phyloP scores from a whole-genome alignment of 2,329 filamentous ascomycete genomes.

The Scedosporium dehoogii region DNA sequence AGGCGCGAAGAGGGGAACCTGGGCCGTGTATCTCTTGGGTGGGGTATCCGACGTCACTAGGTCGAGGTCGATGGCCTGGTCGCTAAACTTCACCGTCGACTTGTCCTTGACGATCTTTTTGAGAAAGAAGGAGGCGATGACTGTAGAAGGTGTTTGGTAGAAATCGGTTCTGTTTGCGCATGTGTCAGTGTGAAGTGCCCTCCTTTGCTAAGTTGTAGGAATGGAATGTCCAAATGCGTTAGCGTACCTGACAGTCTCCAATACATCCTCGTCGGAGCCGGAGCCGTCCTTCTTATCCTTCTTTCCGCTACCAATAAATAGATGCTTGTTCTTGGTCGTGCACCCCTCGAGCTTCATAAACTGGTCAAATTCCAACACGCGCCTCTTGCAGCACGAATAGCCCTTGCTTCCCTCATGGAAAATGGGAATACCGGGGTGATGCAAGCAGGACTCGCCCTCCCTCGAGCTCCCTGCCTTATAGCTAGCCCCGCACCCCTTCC shows the following conservation, averaged over 20 bases:
- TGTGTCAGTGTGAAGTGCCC: background rate
- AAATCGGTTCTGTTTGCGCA: slow-evolving; percentile 55
- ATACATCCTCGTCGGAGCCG: slow-evolving; percentile 54
- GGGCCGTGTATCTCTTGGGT: slow-evolving; percentile 67
- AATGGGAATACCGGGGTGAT: slow-evolving; percentile 83
- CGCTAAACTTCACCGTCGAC: slow-evolving; percentile 61
- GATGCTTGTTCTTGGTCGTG: slow-evolving; percentile 67
- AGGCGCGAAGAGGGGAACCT: slow-evolving; percentile 63
- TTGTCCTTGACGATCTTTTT: slow-evolving; percentile 89
- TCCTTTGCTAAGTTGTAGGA: no score
- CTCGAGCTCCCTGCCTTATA: slow-evolving; percentile 53
- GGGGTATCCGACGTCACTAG: slow-evolving; percentile 71
- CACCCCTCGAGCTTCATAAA: slow-evolving; percentile 96
- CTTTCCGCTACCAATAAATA: slow-evolving; percentile 72
- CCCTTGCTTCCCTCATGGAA: slow-evolving; percentile 99
- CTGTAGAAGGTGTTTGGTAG: slow-evolving; percentile 78
- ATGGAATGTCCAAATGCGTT: slow-evolving; percentile 2
- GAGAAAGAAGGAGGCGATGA: slow-evolving; percentile 87
- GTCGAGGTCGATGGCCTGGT: slow-evolving; percentile 60
- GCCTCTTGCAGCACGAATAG: slow-evolving; percentile 91
- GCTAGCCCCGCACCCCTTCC: slow-evolving; percentile 59
- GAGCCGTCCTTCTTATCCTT: slow-evolving; percentile 40
- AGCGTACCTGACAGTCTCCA: slow-evolving; percentile 63
- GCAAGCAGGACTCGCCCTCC: slow-evolving; percentile 67
- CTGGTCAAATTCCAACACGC: slow-evolving; percentile 93